A percentile compares a stretch with the other conserved stretches of the same genome.
Conservation (phyloP, 257 asterid species). For the Solanum chmielewskii region DNA sequence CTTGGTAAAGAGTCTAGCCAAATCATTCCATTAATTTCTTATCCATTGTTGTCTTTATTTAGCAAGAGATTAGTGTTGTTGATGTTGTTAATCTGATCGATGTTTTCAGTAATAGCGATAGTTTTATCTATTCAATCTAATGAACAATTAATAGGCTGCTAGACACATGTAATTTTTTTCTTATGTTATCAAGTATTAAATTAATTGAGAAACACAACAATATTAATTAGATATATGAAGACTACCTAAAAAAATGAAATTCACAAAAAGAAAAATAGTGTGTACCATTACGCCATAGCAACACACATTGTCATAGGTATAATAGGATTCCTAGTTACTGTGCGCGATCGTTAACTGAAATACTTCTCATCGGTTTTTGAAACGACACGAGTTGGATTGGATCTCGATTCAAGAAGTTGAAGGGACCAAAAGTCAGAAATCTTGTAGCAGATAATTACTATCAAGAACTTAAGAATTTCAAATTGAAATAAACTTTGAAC, state of each 20-base stretch:
- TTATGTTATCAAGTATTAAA: too few relatives aligned
- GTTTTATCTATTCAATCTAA: neutral
- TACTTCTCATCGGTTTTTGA: neutral
- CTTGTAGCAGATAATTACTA: neutral
- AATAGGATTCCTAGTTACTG: neutral
- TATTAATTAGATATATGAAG: too few relatives aligned
- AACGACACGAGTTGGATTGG: neutral
- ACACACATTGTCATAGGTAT: neutral
- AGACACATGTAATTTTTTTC: neutral
- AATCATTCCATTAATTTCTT: neutral
- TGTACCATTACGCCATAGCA: neutral
- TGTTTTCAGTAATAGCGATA: neutral
- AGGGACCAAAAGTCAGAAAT: neutral
- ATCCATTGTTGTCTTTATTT: neutral
- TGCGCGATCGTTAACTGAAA: rapidly evolving
- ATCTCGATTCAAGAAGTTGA: neutral
- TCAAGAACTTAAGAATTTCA: neutral
- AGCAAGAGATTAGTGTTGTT: neutral
- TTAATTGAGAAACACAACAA: too few relatives aligned
- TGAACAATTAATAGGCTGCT: neutral
- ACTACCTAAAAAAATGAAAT: too few relatives aligned
- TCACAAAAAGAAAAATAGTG: neutral
- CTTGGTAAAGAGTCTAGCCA: neutral
- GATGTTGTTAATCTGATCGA: neutral
- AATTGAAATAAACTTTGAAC: neutral